Base-by-base conservation (phyloP, 805 yeast genomes). In the Pichia deserticola region DNA sequence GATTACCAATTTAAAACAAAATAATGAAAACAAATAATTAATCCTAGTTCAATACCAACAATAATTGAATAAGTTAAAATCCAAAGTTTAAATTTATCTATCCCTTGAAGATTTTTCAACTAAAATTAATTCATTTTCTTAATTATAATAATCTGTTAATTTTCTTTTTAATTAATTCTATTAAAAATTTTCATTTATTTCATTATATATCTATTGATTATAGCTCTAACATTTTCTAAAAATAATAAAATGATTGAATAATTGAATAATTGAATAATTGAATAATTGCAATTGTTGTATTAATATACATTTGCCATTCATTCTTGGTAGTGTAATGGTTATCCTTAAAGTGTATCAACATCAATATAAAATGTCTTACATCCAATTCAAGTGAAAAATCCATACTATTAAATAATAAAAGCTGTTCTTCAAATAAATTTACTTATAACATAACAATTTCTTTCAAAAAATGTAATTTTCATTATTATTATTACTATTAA, bases 1-100 rank as follows among this genome's bases (percentile, higher is more conserved):
- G 47, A 36, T 55, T 44, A 40, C 76, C 76, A 36, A 70, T 58
- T 28, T 57, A 57, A 25, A 70, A 15, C 76, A 76, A 72, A 27
- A 55, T 64, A 11, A 55, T 57, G 47, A 72, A 63, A 9, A 64
- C 75, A 28, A 40, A 72, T 58, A 5, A 61, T 40, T 1, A 70
- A 58, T 36, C 76, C 76, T 30, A 68, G 51, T 51, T 73, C 74
- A 8, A 73, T 65, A 45, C 76, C 76, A 47, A 72, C 63, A 40
- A 73, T 52, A 48, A 67, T 71, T 5, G 75, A 74, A 54, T 72
- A 73, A 50, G 61, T 63, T 10, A 50, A 42, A 28, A 57, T 57
- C 9, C 36, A 37, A 30, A 39, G 50, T 35, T 54, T 42, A 25
- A 54, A 40, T 6, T 52, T 50, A 25, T 48, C 47, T 50, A 25